Percentiles rank a stretch among this genome's conserved stretches.
Conservation (phyloP, 257 asterid species). For the Capsicum pubescens region DNA sequence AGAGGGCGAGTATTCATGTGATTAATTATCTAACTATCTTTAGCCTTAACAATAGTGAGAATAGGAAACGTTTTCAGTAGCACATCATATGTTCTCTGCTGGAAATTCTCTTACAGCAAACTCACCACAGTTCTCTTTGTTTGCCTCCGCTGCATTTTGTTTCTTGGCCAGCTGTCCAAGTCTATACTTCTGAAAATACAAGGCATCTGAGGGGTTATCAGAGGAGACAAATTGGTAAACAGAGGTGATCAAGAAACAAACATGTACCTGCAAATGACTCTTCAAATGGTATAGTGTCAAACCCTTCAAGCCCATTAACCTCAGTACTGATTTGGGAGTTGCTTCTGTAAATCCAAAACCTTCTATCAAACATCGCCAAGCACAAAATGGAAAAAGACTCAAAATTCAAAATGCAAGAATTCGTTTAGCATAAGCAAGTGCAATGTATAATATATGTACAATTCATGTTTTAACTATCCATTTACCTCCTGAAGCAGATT, state of each 20-base stretch:
- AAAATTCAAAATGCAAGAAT: not conserved
- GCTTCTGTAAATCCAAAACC: conserved; percentile 67
- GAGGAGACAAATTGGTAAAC: not conserved
- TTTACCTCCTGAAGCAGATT: not conserved
- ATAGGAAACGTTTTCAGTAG: not conserved
- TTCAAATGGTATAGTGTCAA: conserved; percentile 83
- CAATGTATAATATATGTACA: not conserved
- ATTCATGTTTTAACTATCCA: not conserved
- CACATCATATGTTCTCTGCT: not conserved
- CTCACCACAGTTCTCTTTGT: conserved; percentile 56
- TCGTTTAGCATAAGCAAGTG: not conserved
- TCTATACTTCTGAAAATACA: conserved; percentile 71
- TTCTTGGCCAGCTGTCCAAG: conserved; percentile 76
- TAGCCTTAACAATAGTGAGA: not conserved
- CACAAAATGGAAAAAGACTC: not conserved
- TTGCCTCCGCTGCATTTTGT: conserved; percentile 49
- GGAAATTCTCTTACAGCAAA: not conserved
- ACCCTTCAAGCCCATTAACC: conserved; percentile 89
- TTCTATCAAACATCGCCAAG: not conserved
- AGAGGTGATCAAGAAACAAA: not conserved
- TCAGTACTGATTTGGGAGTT: conserved; percentile 88
- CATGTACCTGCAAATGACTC: conserved; percentile 83
- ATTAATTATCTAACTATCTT: not conserved
- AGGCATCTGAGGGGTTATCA: not conserved
- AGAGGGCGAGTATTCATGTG: not conserved